phyloP scores from a whole-genome alignment of 148 eudicot genomes.

The Rheum nobile region DNA sequence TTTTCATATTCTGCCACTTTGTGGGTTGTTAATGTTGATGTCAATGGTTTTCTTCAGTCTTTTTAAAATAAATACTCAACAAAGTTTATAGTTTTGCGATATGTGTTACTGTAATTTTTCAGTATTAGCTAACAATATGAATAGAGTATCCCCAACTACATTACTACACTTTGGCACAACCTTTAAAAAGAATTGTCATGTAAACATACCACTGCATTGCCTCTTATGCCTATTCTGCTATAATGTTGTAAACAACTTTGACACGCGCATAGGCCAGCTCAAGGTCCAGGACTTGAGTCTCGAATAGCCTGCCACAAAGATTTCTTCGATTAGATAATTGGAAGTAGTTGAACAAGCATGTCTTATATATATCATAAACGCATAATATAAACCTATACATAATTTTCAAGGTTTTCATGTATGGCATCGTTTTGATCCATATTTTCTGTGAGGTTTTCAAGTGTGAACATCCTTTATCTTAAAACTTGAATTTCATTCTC shows the following conservation, averaged over 20 bases:
- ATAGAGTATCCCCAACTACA: too few relatives aligned
- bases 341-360: neutral
- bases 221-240: conserved; percentile 33
- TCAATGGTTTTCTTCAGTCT: too few relatives aligned
- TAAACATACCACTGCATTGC: too few relatives aligned
- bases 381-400: conserved; percentile 24
- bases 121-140: too few relatives aligned
- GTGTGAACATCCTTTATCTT: conserved; percentile 32
- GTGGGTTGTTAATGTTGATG: too few relatives aligned
- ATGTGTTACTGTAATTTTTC: too few relatives aligned
- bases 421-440: conserved; percentile 12
- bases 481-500: conserved; percentile 42
- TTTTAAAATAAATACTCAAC: too few relatives aligned
- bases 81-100: too few relatives aligned
- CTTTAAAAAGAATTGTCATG: too few relatives aligned
- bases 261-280: conserved; percentile 23
- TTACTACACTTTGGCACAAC: too few relatives aligned
- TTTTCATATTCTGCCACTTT: too few relatives aligned
- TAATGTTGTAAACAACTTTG: conserved; percentile 33
- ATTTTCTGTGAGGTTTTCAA: conserved; percentile 37
- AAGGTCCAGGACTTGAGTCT: conserved; percentile 23
- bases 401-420: conserved; percentile 15
- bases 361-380: neutral
- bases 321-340: neutral
- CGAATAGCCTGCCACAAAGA: conserved; percentile 19